Evolutionary conservation across 1,139 yeast species (phyloP).

Genomic region (Debaryomyces nepalensis): DNA sequence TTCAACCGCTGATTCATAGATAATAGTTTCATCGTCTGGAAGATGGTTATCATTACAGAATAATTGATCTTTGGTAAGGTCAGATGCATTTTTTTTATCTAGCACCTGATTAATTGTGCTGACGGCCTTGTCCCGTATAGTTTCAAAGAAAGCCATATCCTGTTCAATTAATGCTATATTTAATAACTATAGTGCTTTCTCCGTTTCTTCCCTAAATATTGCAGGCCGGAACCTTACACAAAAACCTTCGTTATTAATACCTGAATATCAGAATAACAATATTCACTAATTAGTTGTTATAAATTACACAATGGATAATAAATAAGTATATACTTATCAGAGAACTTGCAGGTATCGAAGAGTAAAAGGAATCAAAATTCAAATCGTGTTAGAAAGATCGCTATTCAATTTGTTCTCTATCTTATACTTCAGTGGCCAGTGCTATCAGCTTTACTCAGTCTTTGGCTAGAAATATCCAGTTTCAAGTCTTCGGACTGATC

Average conservation of each 20-base stretch:
- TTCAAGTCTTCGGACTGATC: slow-evolving; percentile 18
- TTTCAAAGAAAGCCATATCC: slow-evolving; percentile 55
- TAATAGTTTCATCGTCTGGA: slow-evolving; percentile 70
- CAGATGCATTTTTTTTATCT: slow-evolving; percentile 40
- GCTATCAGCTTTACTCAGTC: background rate
- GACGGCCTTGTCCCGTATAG: slow-evolving; percentile 53
- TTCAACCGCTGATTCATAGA: slow-evolving; percentile 74
- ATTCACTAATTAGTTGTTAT: no score
- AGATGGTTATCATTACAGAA: slow-evolving; percentile 69
- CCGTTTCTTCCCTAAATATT: slow-evolving; percentile 5
- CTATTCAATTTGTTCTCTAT: slow-evolving; percentile 2
- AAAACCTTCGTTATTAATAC: background rate
- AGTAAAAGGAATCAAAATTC: no score
- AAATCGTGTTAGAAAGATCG: no score
- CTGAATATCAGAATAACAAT: no score
- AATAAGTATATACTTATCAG: no score
- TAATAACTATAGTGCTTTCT: background rate
- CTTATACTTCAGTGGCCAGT: background rate
- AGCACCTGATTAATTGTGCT: slow-evolving; percentile 46
- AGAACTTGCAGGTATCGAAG: no score
- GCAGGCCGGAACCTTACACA: slow-evolving; percentile 1
- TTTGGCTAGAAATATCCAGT: background rate
- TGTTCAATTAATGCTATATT: background rate
- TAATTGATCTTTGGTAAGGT: slow-evolving; percentile 64
- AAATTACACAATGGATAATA: no score